Evolutionary conservation across 2,329 filamentous ascomycete species (phyloP).

Genomic region (Fusarium protoensiforme): DNA sequence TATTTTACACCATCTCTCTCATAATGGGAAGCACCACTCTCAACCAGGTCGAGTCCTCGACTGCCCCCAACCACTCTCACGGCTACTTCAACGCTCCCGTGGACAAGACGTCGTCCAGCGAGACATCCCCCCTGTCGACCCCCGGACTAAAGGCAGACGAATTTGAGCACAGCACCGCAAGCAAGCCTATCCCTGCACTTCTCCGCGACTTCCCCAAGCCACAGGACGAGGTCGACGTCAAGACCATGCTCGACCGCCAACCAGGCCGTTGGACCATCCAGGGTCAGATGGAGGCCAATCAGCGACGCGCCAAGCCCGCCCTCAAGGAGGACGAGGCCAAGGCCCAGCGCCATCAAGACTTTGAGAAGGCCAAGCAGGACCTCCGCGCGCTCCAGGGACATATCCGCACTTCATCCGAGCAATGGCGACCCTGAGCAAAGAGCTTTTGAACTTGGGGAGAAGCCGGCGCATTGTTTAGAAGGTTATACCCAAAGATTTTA

Average conservation of each 20-base stretch:
- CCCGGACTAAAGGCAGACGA: conserved; percentile 32
- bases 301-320: conserved; percentile 39
- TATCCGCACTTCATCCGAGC: conserved; percentile 15
- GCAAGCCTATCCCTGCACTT: conserved; percentile 49
- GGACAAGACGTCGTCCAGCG: conserved; percentile 38
- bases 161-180: conserved; percentile 11
- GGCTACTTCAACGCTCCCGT: conserved; percentile 26
- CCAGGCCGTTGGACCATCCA: conserved; percentile 56
- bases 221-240: conserved; percentile 51
- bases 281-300: conserved; percentile 49
- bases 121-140: conserved; percentile 35
- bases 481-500: conserved; percentile 35
- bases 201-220: conserved; percentile 56
- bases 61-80: conserved; percentile 24
- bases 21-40: conserved; percentile 14
- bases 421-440: conserved; percentile 9
- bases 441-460: background rate
- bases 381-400: conserved; percentile 53
- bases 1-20: background rate
- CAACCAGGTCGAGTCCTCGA: conserved; percentile 22
- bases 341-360: conserved; percentile 51
- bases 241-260: conserved; percentile 55
- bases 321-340: conserved; percentile 42
- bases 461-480: conserved; percentile 33
- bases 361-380: conserved; percentile 60